Evolutionary conservation across 2,329 filamentous ascomycete species (phyloP).

Genomic region (Dactylonectria estremocensis): DNA sequence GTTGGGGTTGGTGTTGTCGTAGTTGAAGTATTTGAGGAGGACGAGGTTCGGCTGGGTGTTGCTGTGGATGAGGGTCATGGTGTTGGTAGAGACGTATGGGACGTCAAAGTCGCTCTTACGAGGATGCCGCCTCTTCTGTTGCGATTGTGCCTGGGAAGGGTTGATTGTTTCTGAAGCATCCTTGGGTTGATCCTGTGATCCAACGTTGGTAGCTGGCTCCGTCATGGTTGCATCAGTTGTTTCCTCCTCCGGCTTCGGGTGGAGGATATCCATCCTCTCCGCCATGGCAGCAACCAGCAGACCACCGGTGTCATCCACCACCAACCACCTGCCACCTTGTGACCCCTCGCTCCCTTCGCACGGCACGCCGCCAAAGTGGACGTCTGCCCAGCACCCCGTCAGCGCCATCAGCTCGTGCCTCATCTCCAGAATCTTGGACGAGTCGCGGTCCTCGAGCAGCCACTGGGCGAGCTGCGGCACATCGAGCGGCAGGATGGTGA

Average conservation of each 20-base stretch:
- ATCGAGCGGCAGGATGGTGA: constrained; percentile 88
- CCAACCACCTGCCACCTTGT: constrained; percentile 75
- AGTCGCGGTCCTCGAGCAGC: constrained; percentile 85
- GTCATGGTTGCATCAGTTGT: constrained; percentile 7
- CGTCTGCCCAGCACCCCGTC: constrained; percentile 90
- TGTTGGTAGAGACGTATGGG: constrained; percentile 80
- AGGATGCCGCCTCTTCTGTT: constrained; percentile 46
- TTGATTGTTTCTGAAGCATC: constrained; percentile 25
- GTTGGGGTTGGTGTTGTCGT: constrained; percentile 78
- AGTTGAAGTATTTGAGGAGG: constrained; percentile 91
- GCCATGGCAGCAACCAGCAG: constrained; percentile 87
- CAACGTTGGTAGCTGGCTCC: constrained; percentile 21
- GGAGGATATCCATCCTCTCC: constrained; percentile 88
- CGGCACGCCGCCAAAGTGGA: constrained; percentile 72
- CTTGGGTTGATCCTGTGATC: constrained; percentile 20
- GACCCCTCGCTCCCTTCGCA: constrained; percentile 45
- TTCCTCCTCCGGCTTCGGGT: constrained; percentile 58
- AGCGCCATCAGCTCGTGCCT: constrained; percentile 87
- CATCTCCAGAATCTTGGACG: constrained; percentile 86
- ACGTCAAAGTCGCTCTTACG: constrained; percentile 69
- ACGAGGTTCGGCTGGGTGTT: constrained; percentile 91
- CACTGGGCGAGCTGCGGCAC: constrained; percentile 82
- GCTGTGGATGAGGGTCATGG: constrained; percentile 84
- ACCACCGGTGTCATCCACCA: constrained; percentile 90
- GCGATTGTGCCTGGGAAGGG: constrained; percentile 33